Evolutionary conservation across 164 flowering plant genomes (phyloP), one percentile per base, ranked within the genome.

Genomic region (Vitis riparia): DNA sequence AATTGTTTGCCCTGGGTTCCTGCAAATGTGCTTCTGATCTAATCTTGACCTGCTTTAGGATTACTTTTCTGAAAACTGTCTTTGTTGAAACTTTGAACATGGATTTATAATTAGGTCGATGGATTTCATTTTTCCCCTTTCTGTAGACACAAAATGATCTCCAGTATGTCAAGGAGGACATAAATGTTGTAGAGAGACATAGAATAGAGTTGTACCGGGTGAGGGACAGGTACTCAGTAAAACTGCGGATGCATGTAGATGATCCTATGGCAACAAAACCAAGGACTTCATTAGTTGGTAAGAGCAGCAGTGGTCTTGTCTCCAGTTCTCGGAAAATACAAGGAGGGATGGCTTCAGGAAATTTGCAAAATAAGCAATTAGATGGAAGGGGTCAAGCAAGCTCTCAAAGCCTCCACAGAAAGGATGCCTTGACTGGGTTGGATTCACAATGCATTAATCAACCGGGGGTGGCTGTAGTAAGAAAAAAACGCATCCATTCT

Each of bases 81-180:
- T 67, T 51, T 44, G 13, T 11, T 51, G 16, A 4, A 47, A 11
- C 49, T 11, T 15, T 56, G 11, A 19, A 67, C 44, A 10, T 15
- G 9, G 44, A 19, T 13, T 61, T 6, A 8, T 47, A 51, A 19
- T 68, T 47, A 49, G 1, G 32, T 58, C 15, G 17, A 64, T 17
- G 44, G n/a, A 3, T 32, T 49, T 55, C 1, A 3, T 17, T 61
- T 70, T 51, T 53, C 29, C 50, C 15, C 67, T 37, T 55, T 37
- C 70, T 50, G 53, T 65, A 96, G 99, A 81, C 89, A 51, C 92
- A 91, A 87, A 77, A 70, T 71, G 97, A 96, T 82, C 93, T 96
- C 63, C 91, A 87, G 69, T 93, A 81, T 74, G 86, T 96, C 65
- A 92, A 89, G 65, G 97, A 93, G 75, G 98, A 96, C 68, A 74